These are phyloP conservation scores for Persicaria maculosa DNA, from an alignment of 148 eudicot genomes.

Conservation along the genomic window DNA sequence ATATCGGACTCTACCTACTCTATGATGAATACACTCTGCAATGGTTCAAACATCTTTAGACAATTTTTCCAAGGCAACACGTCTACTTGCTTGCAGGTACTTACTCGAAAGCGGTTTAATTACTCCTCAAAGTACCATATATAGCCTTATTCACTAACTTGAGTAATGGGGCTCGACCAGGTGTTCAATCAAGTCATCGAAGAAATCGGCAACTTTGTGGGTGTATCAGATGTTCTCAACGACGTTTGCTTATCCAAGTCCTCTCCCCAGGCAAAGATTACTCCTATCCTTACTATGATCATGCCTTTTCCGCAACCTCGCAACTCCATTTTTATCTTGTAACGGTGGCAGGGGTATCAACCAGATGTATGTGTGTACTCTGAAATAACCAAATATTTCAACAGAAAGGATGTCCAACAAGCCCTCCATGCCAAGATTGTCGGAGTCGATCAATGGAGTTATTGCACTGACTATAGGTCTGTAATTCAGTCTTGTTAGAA, in stretches of 20 bases:
- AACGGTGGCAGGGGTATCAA: background rate
- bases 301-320: background rate
- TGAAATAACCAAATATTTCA: constrained; percentile 46
- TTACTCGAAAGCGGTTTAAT: background rate
- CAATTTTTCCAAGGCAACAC: constrained; percentile 28
- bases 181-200: constrained; percentile 12
- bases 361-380: constrained; percentile 47
- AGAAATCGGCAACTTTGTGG: constrained; percentile 39
- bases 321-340: background rate
- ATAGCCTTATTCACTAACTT: constrained; percentile 15
- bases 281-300: background rate
- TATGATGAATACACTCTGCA: constrained; percentile 37
- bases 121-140: too few relatives aligned
- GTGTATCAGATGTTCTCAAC: constrained; percentile 44
- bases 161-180: background rate
- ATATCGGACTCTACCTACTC: constrained; percentile 60
- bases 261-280: background rate
- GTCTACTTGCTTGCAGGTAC: constrained; percentile 29
- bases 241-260: constrained; percentile 38
- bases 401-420: constrained; percentile 58
- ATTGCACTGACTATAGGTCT: constrained; percentile 30
- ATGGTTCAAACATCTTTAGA: constrained; percentile 54
- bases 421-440: constrained; percentile 57
- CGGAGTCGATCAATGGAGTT: constrained; percentile 42
- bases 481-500: too few relatives aligned